Evolutionary conservation across 805 yeast genomes (phyloP), one percentile per base, ranked within the genome.

Genomic region (Kazachstania martiniae): DNA sequence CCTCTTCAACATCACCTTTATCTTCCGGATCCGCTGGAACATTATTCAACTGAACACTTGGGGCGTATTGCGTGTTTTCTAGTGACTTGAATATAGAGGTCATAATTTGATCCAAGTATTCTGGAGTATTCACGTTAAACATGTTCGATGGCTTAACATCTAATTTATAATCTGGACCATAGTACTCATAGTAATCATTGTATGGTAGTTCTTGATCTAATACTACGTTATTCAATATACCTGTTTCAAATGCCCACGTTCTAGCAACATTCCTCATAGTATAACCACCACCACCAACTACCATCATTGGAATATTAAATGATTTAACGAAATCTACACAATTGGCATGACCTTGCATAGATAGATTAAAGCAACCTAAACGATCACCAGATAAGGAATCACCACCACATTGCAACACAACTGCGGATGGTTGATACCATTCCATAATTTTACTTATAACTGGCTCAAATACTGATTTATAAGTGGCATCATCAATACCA

Each of bases 261-360:
- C 97, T 67, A 25, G 93, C 79, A 10, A 89, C 98, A 51, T 89
- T 89, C 49, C 96, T 69, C 53, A 94, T 94, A 2, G 98, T 91
- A 58, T 89, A 89, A 13, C 98, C 98, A 38, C 98, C 98, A 32
- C 98, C 98, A 15, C 98, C 98, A 9, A 89, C 63, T 5, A 87
- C 94, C 43, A 89, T 62, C 71, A 85, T 73, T 8, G 97, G 97
- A 23, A 87, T 60, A 12, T 93, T 93, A 59, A 87, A 87, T 25
- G 86, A 74, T 58, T 85, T 85, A 43, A 87, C 77, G 54, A 69
- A 89, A 48, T 77, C 79, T 19, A 89, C 96, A 62, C 97, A 91
- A 56, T 84, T 94, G 14, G 95, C 96, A 51, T 89, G 96, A 3
- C 94, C 97, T 37, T 74, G 70, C 62, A 91, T 87, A 43, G 86